Evolutionary conservation across 805 yeast genomes (phyloP), one percentile per base, ranked within the genome.

Genomic region (Yueomyces sp.): DNA sequence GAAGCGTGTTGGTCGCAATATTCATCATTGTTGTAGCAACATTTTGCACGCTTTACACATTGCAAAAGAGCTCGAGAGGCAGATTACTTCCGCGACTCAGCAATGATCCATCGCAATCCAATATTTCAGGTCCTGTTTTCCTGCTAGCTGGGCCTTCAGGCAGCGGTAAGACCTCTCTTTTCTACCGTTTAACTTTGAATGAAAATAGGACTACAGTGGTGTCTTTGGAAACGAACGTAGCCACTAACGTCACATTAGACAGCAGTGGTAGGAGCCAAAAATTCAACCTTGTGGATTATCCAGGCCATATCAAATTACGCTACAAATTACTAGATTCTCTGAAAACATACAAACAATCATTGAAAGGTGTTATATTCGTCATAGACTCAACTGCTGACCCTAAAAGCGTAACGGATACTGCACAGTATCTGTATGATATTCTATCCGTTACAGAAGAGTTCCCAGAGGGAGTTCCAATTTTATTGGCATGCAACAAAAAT

Each of bases 301-400:
- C 98, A 2, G 96, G 96, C n/a, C 87, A 83, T 63, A 65, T 73
- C 44, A 86, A 85, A 61, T 74, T 88, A 51, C 74, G 73, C 43
- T 74, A 76, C 45, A 64, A 79, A 42, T 66, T 77, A 33, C 50
- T 67, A 46, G 71, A 73, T 43, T 72, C 73, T 45, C 65, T 78
- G 39, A 65, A 67, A 45, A 62, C 50, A 19, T 64, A 73, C 26
- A 45, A 60, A 26, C 63, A 73, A 19, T 19, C 19, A 19, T 59
- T 82, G 42, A 74, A 72, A 49, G 96, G 95, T 4, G 64, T 86
- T 4, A 63, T 88, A 1, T 86, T 74, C 49, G 69, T 90, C 47
- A 67, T 88, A n/a, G 97, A 90, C 61, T 73, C 94, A 1, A 74
- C 86, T 5, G 64, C 71, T 38, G 71, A 75, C 43, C 67, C 68